Percentiles rank a stretch among this genome's conserved stretches.
Evolutionary conservation across 2,329 filamentous ascomycete genomes (phyloP).

Genomic region (Fusarium subglutinans): DNA sequence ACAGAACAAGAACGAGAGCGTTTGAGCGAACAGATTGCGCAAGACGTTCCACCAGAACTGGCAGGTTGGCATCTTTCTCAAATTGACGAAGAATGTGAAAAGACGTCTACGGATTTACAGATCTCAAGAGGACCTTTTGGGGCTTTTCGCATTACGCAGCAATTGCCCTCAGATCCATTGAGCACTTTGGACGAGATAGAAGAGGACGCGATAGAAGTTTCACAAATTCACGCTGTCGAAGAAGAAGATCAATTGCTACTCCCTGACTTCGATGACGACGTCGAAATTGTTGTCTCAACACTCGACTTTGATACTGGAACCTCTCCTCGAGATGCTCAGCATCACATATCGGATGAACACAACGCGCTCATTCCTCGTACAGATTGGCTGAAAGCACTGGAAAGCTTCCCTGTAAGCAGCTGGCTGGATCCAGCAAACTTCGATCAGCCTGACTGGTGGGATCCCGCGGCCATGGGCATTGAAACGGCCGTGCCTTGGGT

Average conservation of each 20-base stretch:
- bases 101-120: not conserved
- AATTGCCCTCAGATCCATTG: not conserved
- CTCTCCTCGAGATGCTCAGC: not conserved
- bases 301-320: not conserved
- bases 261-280: not conserved
- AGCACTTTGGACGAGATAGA: not conserved
- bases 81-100: conserved; percentile 28
- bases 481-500: not conserved
- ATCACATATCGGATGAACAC: not conserved
- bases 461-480: not conserved
- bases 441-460: conserved; percentile 16
- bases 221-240: fast-evolving
- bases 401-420: not conserved
- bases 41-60: not conserved
- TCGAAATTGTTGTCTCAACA: not conserved
- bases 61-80: conserved; percentile 19
- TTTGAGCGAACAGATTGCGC: conserved; percentile 18
- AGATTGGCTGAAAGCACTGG: not conserved
- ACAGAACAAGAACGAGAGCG: conserved; percentile 13
- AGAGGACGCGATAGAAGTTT: fast-evolving
- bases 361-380: not conserved
- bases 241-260: not conserved
- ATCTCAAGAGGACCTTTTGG: conserved; percentile 30
- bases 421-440: not conserved
- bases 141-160: not conserved